Evolutionary conservation across 2,329 filamentous ascomycete species (phyloP), one percentile per base, ranked within the genome.

Genomic region (Claviceps sp.): DNA sequence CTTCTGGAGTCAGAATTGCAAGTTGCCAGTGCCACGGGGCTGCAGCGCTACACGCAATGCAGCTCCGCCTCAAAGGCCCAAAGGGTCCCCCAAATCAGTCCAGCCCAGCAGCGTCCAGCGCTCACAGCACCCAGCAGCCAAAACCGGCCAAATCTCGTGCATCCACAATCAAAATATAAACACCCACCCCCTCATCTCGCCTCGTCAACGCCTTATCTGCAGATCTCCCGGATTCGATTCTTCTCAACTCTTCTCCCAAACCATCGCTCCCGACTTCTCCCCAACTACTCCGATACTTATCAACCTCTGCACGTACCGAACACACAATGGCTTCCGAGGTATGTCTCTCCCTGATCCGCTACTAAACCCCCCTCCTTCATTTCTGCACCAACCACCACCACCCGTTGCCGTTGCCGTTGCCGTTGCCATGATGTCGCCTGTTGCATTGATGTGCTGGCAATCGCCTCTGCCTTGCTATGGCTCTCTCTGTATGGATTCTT

Each of bases 291-390:
- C 48, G 38, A 47, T 17, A 34, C 30, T 30, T 47, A 8, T 10
- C 43, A 4, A 47, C 5, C 11, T 34, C 37, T 37, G 46, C 40
- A 55, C 50, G 43, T 43, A 41, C 40, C 40, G 50, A 50, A 56
- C 55, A 44, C 50, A 51, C 51, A 50, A 67, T 67, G 65, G 55
- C 65, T 53, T 65, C 62, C 56, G 65, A 67, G 64, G 65, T 67
- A 65, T 57, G 60, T 59, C 40, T 43, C 50, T 49, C 48, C 41
- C 47, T 26, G 22, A 38, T 37, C 26, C 38, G 48, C 17, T 43
- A 39, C 43, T 41, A 38, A 22, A 43, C 42, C 45, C 45, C 45
- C 54, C 53, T 55, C 50, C 45, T 44, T 57, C 24, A 34, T 37
- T 49, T 53, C 53, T 41, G 38, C 30, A 39, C 51, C 50, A 48